Conservation (phyloP, 805 yeast genomes). For the Candida adriatica region DNA sequence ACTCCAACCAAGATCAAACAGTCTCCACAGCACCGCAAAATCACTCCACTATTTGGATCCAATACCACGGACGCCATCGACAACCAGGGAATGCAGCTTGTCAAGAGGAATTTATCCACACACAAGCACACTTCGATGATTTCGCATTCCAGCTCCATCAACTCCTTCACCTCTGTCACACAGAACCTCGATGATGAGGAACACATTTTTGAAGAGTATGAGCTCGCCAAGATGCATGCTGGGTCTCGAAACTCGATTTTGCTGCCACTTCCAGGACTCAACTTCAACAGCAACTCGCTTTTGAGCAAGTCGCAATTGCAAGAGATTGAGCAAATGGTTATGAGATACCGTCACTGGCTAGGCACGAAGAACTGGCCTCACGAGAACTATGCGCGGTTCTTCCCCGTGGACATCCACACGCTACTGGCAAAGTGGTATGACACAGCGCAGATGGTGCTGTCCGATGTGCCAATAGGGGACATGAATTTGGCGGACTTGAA, state of each 20-base stretch:
- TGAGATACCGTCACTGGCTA: slow-evolving; percentile 47
- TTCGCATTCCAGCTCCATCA: slow-evolving; percentile 31
- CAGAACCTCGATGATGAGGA: slow-evolving; percentile 27
- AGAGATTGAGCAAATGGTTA: slow-evolving; percentile 39
- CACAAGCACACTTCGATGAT: slow-evolving; percentile 24
- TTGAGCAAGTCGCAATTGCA: slow-evolving; percentile 23
- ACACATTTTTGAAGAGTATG: slow-evolving; percentile 53
- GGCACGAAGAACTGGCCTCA: slow-evolving; percentile 20
- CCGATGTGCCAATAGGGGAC: slow-evolving; percentile 7
- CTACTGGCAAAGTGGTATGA: slow-evolving; percentile 46
- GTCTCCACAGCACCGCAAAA: slow-evolving; percentile 9
- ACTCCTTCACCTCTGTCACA: slow-evolving; percentile 26
- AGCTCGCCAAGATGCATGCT: slow-evolving; percentile 38
- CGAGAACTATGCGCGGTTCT: slow-evolving; percentile 13
- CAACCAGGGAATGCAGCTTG: slow-evolving; percentile 34
- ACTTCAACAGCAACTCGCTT: slow-evolving; percentile 18
- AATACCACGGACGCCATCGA: slow-evolving; percentile 10
- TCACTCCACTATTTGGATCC: slow-evolving; percentile 4
- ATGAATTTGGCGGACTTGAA: slow-evolving; percentile 37
- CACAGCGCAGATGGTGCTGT: slow-evolving; percentile 37
- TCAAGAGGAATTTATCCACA: slow-evolving; percentile 40
- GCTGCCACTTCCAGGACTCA: slow-evolving; percentile 22
- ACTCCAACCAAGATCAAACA: slow-evolving; percentile 41
- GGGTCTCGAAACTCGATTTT: slow-evolving; percentile 36
- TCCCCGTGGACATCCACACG: slow-evolving; percentile 18